Conservation (phyloP, 371 early-diverging fungal species). For the Dentiscutata heterogama region DNA sequence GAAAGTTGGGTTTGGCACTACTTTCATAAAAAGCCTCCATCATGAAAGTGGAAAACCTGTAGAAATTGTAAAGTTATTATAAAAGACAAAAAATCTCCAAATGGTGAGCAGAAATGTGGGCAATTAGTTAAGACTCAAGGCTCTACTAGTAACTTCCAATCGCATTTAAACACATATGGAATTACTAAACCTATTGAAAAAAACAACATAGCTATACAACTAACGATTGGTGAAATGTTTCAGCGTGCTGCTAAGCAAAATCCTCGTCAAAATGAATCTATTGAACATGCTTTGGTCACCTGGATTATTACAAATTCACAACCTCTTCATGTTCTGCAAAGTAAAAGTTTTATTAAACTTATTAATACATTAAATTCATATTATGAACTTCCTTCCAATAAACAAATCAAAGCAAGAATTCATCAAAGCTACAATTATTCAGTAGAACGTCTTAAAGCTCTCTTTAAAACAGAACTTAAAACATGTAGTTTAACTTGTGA, state of each 20-base stretch:
- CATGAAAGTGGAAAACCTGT: no score
- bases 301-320: neutral
- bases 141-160: neutral
- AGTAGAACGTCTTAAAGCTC: neutral
- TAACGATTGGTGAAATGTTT: neutral
- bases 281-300: neutral
- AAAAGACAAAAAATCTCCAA: no score
- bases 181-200: neutral
- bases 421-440: neutral
- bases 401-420: neutral
- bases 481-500: neutral
- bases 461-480: neutral
- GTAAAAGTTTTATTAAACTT: neutral
- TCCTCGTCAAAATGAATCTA: neutral
- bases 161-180: neutral
- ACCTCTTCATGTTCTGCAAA: neutral
- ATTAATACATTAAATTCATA: neutral
- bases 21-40: no score
- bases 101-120: neutral
- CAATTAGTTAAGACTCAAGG: constrained; percentile 7
- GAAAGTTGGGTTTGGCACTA: no score
- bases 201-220: neutral
- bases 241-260: neutral
- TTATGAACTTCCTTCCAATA: neutral
- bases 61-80: no score